phyloP scores from a whole-genome alignment of 768 basidiomycete genomes.

The Lactarius sanguifluus region DNA sequence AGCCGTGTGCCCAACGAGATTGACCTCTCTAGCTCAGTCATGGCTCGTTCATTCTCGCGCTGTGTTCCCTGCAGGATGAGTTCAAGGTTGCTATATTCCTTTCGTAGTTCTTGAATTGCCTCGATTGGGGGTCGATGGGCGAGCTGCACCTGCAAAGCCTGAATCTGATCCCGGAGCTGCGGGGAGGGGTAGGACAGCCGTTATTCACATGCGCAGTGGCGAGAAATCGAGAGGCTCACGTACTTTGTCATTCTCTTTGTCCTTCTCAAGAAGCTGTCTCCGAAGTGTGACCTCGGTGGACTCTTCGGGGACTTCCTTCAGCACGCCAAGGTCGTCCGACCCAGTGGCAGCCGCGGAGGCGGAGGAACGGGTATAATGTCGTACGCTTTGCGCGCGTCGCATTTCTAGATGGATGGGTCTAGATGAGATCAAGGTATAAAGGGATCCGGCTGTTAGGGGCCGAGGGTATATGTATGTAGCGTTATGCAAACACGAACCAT shows the following conservation, averaged over 20 bases:
- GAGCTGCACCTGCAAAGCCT: conserved; percentile 63
- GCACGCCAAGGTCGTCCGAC: conserved; percentile 25
- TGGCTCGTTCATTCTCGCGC: conserved; percentile 81
- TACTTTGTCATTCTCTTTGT: conserved; percentile 29
- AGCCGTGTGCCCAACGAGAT: conserved; percentile 25
- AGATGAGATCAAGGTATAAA: background rate
- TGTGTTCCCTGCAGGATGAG: conserved; percentile 77
- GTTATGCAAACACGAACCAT: background rate
- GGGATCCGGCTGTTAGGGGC: conserved; percentile 1
- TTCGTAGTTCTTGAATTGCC: conserved; percentile 60
- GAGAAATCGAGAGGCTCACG: background rate
- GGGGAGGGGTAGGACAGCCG: background rate
- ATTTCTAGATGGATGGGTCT: conserved; percentile 10
- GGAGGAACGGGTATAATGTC: conserved; percentile 25
- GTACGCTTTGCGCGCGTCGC: conserved; percentile 29
- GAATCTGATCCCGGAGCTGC: conserved; percentile 63
- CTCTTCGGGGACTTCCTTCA: conserved; percentile 27
- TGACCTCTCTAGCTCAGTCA: conserved; percentile 76
- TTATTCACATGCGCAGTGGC: background rate
- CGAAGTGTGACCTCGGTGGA: conserved; percentile 24
- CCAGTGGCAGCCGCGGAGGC: conserved; percentile 7
- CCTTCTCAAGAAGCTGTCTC: conserved; percentile 29
- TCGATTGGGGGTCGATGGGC: conserved; percentile 68
- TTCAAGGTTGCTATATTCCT: conserved; percentile 74
- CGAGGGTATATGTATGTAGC: conserved; percentile 9